phyloP scores from a whole-genome alignment of 2,329 filamentous ascomycete species.

The Alternaria sp. region DNA sequence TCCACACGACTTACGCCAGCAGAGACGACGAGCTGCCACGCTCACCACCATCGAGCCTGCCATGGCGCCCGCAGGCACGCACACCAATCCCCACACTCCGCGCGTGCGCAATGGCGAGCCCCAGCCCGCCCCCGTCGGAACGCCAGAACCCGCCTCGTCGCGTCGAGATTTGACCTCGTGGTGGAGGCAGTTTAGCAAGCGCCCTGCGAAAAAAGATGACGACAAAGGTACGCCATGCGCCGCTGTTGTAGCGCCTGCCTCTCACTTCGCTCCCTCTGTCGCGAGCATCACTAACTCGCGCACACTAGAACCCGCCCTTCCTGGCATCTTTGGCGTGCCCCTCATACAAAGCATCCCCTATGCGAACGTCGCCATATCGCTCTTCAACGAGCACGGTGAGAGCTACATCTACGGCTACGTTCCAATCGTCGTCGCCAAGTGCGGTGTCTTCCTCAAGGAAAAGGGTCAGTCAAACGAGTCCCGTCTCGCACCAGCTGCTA shows the following conservation, averaged over 20 bases:
- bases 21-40: no score
- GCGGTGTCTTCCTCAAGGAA: conserved; percentile 95
- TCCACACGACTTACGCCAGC: conserved; percentile 22
- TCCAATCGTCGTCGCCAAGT: conserved; percentile 97
- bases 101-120: conserved; percentile 55
- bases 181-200: conserved; percentile 93
- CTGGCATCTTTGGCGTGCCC: conserved; percentile 93
- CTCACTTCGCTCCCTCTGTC: no score
- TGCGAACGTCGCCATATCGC: conserved; percentile 96
- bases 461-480: conserved; percentile 71
- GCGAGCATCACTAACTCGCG: conserved; percentile 33
- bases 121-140: conserved; percentile 55
- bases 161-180: conserved; percentile 91
- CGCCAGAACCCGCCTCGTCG: conserved; percentile 74
- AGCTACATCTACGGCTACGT: conserved; percentile 99
- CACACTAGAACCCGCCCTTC: conserved; percentile 56
- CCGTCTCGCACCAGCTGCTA: conserved; percentile 25
- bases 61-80: conserved; percentile 51
- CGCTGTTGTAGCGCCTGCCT: no score
- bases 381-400: conserved; percentile 89
- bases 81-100: conserved; percentile 50
- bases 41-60: conserved; percentile 30
- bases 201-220: conserved; percentile 66
- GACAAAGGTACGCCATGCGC: conserved; percentile 62
- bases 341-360: conserved; percentile 95